Conservation (phyloP, 2,329 filamentous ascomycete genomes). For the Fusarium pseudonygamai region DNA sequence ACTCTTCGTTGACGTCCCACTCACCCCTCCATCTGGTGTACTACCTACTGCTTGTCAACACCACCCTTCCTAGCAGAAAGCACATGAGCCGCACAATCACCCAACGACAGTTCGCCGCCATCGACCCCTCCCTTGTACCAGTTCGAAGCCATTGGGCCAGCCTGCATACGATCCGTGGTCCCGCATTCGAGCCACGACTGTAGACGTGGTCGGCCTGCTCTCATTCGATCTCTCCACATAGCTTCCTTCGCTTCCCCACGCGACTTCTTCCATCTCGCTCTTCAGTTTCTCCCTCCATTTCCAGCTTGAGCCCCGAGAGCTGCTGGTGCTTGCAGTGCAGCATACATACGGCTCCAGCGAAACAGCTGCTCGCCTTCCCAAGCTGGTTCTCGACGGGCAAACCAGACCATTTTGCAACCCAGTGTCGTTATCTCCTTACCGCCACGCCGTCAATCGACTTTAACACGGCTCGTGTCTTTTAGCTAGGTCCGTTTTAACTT, state of each 20-base stretch:
- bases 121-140: conserved; percentile 44
- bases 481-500: conserved; percentile 45
- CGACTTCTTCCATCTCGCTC: conserved; percentile 46
- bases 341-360: conserved; percentile 47
- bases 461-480: conserved; percentile 35
- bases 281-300: conserved; percentile 45
- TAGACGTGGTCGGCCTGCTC: conserved; percentile 46
- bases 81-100: conserved; percentile 43
- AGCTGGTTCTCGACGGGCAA: conserved; percentile 37
- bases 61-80: conserved; percentile 39
- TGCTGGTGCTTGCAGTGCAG: conserved; percentile 48
- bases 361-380: conserved; percentile 43
- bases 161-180: conserved; percentile 50
- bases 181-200: conserved; percentile 55
- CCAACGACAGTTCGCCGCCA: conserved; percentile 43
- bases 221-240: conserved; percentile 49
- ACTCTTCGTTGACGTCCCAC: conserved; percentile 38
- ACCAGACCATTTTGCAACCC: conserved; percentile 43
- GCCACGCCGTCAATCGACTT: conserved; percentile 39
- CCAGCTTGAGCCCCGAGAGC: conserved; percentile 44
- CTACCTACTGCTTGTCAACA: conserved; percentile 40
- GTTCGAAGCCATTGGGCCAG: conserved; percentile 48
- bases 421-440: conserved; percentile 44
- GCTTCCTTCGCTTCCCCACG: conserved; percentile 48
- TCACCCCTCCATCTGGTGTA: conserved; percentile 38